Evolutionary conservation across 352 stramenopile genomes (phyloP), one percentile per base, ranked within the genome.

Genomic region (Halophytophthora batemanensis): DNA sequence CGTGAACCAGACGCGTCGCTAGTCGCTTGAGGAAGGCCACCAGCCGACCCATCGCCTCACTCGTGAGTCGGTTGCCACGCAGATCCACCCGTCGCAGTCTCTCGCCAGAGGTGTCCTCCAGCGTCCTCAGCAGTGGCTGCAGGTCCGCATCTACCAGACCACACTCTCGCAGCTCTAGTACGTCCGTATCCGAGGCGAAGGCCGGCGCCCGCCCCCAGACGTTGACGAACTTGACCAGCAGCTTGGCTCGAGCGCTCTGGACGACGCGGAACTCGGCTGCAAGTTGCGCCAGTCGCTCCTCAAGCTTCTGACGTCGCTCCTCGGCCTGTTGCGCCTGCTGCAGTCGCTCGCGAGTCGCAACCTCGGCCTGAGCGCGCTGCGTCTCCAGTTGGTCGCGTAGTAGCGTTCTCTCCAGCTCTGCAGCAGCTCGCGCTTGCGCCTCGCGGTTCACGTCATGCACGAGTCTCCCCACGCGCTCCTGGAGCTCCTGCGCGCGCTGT

Each of bases 11-110:
- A 21, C 25, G 23, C 28, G 31, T 19, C 1, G 59, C 25, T 17
- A 60, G 18, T 13, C 56, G 53, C 56, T 64, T 63, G 36, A 37
- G 19, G 45, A 57, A 87, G 14, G 66, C 43, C 18, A 77, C 39
- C 13, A 90, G 40, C 0, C 44, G 31, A 6, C 55, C 56, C 50
- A 78, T 72, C 8, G 68, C 64, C 4, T 84, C 64, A 17, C 82
- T 63, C 15, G 78, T 90, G 23, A 90, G 42, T 2, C 74, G 69
- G 38, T 92, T 90, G 36, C 37, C 62, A 13, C 79, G 66, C 19
- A 92, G 52, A 52, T 92, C 82, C 13, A 92, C 31, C 0, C 61
- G 59, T 0, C 50, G 56, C 31, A 81, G 46, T 25, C 41, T 53
- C 0, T 52, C 28, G 0, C 37, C 38, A 2, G 39, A 39, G 18